Evolutionary conservation across 306 rosid genomes (phyloP).

Genomic region (Quillaja saponaria): DNA sequence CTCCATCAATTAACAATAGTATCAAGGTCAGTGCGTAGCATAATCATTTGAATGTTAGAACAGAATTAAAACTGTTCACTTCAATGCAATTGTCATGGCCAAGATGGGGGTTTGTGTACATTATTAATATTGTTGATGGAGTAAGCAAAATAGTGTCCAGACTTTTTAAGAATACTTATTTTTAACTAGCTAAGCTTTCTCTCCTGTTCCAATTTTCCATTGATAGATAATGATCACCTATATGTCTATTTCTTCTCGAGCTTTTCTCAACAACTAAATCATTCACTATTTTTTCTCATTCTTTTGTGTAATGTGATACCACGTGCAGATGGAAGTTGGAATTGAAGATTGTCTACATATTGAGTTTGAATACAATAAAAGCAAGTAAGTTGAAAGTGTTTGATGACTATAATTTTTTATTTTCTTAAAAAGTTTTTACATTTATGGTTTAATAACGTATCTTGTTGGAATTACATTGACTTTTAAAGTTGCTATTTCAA

Average conservation of each 20-base stretch:
- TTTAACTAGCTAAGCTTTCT: not conserved
- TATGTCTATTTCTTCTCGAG: slow-evolving; percentile 22
- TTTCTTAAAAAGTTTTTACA: too few species aligned
- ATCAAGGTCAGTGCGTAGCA: slow-evolving; percentile 74
- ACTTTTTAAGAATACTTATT: too few species aligned
- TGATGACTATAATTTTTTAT: slow-evolving; percentile 22
- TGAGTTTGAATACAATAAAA: slow-evolving; percentile 96
- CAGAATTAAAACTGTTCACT: too few species aligned
- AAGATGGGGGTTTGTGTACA: too few species aligned
- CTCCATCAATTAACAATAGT: slow-evolving; percentile 88
- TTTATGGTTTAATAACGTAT: too few species aligned
- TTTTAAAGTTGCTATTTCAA: slow-evolving; percentile 6
- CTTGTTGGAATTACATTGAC: slow-evolving; percentile 4
- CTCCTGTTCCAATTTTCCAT: slow-evolving; percentile 21
- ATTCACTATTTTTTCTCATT: slow-evolving; percentile 21
- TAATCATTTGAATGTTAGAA: not conserved
- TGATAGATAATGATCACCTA: slow-evolving; percentile 10
- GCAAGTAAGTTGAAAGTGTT: slow-evolving; percentile 70
- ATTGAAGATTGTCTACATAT: slow-evolving; percentile 98
- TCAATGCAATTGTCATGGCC: too few species aligned
- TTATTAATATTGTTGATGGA: not conserved
- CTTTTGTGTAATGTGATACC: slow-evolving; percentile 25
- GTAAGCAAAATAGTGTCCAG: not conserved
- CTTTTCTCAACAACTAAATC: slow-evolving; percentile 23
- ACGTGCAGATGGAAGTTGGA: slow-evolving; percentile 96